These are phyloP conservation scores for Pseudonitzschia multistriata DNA, from an alignment of 108 stramenopile genomes.

Conservation along the genomic window DNA sequence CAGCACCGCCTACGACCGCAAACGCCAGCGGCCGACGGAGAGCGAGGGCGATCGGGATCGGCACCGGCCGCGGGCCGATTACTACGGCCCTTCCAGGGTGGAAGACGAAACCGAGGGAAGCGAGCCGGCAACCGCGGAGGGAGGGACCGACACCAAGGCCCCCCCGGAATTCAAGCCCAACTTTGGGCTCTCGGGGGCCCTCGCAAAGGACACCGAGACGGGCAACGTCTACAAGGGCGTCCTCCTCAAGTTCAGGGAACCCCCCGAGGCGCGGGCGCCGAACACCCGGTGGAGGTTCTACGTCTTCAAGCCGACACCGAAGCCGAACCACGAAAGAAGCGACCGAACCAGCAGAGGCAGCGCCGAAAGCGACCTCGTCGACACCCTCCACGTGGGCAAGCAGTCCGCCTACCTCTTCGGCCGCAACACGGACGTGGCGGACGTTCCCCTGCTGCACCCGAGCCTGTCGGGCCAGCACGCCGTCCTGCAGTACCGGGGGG, in stretches of 20 bases:
- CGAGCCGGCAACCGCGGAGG: slow-evolving; percentile 15
- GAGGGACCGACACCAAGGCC: slow-evolving; percentile 26
- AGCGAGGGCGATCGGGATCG: not conserved
- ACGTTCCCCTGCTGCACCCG: slow-evolving; percentile 85
- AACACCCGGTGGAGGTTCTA: slow-evolving; percentile 92
- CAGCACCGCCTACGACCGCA: slow-evolving; percentile 1
- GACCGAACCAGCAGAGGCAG: slow-evolving; percentile 25
- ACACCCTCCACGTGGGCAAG: slow-evolving; percentile 81
- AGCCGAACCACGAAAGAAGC: too few species aligned
- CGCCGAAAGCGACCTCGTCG: slow-evolving; percentile 34
- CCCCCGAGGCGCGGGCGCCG: slow-evolving; percentile 90
- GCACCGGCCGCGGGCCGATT: not conserved
- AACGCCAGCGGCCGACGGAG: slow-evolving; percentile 10
- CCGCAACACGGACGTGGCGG: slow-evolving; percentile 83
- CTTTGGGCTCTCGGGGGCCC: slow-evolving; percentile 94
- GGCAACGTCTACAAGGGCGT: slow-evolving; percentile 90
- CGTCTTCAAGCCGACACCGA: slow-evolving; percentile 66
- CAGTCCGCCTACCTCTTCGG: slow-evolving; percentile 95
- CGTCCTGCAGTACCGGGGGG: slow-evolving; percentile 93
- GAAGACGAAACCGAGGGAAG: slow-evolving; percentile 3
- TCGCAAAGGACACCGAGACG: slow-evolving; percentile 82
- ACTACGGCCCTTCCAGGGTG: not conserved
- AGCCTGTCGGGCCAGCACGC: slow-evolving; percentile 92
- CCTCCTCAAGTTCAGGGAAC: slow-evolving; percentile 92
- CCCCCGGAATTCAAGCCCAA: slow-evolving; percentile 69